phyloP scores from a whole-genome alignment of 2,329 filamentous ascomycete genomes.

The Phialemonium atrogriseum region DNA sequence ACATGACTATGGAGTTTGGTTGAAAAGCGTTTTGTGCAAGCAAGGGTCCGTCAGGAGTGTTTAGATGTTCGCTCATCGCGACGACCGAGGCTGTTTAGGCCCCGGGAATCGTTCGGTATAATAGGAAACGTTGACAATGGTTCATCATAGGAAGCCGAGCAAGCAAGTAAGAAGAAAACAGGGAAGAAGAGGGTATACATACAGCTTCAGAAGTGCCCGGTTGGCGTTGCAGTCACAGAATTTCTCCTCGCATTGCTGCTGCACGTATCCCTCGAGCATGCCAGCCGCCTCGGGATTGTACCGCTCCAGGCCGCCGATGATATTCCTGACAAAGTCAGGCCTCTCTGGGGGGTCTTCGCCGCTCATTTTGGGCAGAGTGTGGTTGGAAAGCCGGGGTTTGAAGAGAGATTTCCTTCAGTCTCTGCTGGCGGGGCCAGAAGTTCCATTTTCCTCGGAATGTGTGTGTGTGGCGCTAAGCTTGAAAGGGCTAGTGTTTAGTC shows the following conservation, averaged over 20 bases:
- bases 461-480: too few species aligned
- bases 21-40: conserved; percentile 41
- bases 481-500: too few species aligned
- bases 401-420: conserved; percentile 12
- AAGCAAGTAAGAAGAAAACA: conserved; percentile 8
- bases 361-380: conserved; percentile 43
- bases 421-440: too few species aligned
- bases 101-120: conserved; percentile 68
- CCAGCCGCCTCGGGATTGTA: conserved; percentile 97
- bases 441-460: too few species aligned
- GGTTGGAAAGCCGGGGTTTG: conserved; percentile 11
- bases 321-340: conserved; percentile 83
- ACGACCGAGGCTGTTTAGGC: conserved; percentile 48
- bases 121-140: conserved; percentile 91
- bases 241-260: conserved; percentile 89
- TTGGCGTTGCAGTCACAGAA: conserved; percentile 96
- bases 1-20: not conserved
- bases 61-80: too few species aligned
- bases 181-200: conserved; percentile 37
- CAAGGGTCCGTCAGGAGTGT: conserved; percentile 66
- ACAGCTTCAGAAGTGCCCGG: conserved; percentile 94
- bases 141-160: conserved; percentile 56
- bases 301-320: conserved; percentile 93
- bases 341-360: conserved; percentile 84
- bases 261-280: conserved; percentile 89